A percentile compares a stretch with the other conserved stretches of the same genome.
These are phyloP conservation scores for Casuarina cunninghamiana DNA, from an alignment of 306 rosid species.

Conservation along the genomic window DNA sequence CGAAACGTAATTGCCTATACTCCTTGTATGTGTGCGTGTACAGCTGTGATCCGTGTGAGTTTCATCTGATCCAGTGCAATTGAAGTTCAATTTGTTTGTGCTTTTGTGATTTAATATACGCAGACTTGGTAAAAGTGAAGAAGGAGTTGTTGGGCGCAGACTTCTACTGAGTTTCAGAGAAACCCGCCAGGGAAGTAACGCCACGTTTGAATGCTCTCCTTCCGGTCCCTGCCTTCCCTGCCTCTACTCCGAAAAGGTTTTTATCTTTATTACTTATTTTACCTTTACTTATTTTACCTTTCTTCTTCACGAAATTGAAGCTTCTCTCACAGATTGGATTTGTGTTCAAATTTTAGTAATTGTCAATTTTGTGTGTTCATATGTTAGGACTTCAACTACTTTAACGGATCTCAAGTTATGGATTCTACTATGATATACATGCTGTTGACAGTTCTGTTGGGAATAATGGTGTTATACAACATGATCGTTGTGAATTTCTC, in stretches of 20 bases:
- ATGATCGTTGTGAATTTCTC: background rate
- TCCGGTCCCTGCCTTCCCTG: constrained; percentile 93
- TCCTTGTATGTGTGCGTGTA: background rate
- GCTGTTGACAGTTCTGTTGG: background rate
- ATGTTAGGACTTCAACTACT: background rate
- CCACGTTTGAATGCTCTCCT: constrained; percentile 80
- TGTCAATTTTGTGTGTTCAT: background rate
- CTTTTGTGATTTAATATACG: constrained; percentile 29
- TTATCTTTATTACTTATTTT: background rate
- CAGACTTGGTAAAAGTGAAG: constrained; percentile 38
- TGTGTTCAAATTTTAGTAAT: background rate
- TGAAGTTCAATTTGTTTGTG: background rate
- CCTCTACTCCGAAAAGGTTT: constrained; percentile 84
- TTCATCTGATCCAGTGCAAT: constrained; percentile 15
- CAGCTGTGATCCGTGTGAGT: constrained; percentile 18
- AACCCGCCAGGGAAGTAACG: constrained; percentile 61
- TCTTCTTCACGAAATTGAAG: background rate
- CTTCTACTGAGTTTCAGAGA: constrained; percentile 72
- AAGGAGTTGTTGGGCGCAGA: constrained; percentile 53
- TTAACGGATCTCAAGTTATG: background rate
- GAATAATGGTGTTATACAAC: background rate
- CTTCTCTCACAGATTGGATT: background rate
- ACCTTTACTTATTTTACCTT: background rate
- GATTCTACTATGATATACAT: background rate
- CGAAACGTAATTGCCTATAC: constrained; percentile 46